Percentiles rank a stretch among this genome's conserved stretches.
phyloP scores from a whole-genome alignment of 345 rosid species.

The Pistacia integerrima region DNA sequence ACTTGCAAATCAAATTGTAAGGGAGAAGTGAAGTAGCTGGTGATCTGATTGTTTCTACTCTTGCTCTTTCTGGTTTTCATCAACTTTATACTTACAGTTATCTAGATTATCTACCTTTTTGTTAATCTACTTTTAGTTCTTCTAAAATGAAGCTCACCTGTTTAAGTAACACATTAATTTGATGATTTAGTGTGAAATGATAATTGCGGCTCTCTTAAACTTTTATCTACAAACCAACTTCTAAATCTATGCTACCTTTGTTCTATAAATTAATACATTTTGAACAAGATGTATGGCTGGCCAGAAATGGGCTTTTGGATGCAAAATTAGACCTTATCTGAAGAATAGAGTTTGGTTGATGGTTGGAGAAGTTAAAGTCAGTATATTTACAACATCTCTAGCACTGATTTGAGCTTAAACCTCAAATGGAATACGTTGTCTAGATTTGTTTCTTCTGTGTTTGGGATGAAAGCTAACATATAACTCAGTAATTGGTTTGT shows the following conservation, averaged over 20 bases:
- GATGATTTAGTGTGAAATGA: neutral
- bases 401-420: neutral
- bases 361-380: neutral
- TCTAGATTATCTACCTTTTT: neutral
- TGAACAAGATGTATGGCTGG: neutral
- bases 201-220: neutral
- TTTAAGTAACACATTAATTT: neutral
- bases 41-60: neutral
- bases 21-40: neutral
- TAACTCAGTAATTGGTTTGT: neutral
- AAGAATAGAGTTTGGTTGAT: neutral
- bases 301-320: neutral
- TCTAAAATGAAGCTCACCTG: neutral
- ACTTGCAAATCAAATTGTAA: neutral
- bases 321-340: neutral
- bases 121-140: neutral
- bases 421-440: neutral
- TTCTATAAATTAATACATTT: neutral
- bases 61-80: neutral
- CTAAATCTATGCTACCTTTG: neutral
- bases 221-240: neutral
- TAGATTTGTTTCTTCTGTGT: neutral
- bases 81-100: neutral
- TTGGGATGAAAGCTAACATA: neutral
- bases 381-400: neutral